These are phyloP conservation scores for Gaultheria prostrata DNA, from an alignment of 148 eudicot species.

Conservation along the genomic window DNA sequence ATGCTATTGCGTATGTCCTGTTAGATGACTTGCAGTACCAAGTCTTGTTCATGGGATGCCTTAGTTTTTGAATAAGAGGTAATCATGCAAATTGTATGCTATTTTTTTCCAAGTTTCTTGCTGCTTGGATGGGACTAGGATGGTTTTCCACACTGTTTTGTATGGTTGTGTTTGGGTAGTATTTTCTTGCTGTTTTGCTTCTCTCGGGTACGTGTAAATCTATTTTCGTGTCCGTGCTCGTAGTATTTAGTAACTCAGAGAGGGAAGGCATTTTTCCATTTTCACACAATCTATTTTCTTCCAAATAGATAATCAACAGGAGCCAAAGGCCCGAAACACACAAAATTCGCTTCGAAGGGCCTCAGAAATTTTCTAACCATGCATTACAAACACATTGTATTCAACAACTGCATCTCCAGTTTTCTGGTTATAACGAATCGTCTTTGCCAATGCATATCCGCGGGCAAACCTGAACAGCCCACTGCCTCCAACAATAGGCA, in stretches of 20 bases:
- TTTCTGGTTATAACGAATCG: slow-evolving; percentile 22
- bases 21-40: neutral
- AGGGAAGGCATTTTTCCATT: neutral
- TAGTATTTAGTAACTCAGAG: neutral
- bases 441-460: slow-evolving; percentile 47
- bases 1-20: neutral
- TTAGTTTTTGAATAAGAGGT: neutral
- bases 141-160: neutral
- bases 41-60: neutral
- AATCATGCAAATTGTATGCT: neutral
- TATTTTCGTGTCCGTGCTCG: neutral
- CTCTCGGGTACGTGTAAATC: neutral
- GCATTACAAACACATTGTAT: slow-evolving; percentile 42
- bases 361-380: neutral
- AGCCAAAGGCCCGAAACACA: neutral
- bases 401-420: slow-evolving; percentile 56
- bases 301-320: neutral
- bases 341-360: neutral
- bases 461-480: slow-evolving; percentile 51
- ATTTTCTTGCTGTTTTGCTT: neutral
- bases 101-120: neutral
- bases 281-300: neutral
- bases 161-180: neutral
- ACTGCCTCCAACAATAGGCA: slow-evolving; percentile 56
- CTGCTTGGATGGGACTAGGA: neutral